Conservation (phyloP, 176 grass and related monocot species). For the Cenchrus fungigraminus region DNA sequence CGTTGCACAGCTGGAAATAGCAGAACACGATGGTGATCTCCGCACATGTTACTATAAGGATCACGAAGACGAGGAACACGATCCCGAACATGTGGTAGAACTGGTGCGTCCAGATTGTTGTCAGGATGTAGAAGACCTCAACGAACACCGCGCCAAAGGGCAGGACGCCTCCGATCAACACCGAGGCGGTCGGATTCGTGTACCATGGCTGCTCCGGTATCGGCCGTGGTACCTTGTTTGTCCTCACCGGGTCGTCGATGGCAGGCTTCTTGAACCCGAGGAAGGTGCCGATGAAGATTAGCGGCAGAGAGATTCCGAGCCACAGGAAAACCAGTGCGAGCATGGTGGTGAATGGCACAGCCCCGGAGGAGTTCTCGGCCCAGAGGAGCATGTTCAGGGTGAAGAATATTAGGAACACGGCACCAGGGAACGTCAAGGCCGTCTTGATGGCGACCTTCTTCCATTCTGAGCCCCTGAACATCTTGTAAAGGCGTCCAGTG, state of each 20-base stretch:
- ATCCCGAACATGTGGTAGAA: constrained; percentile 96
- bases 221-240: constrained; percentile 79
- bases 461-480: constrained; percentile 74
- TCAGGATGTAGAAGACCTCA: constrained; percentile 95
- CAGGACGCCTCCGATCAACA: constrained; percentile 82
- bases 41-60: constrained; percentile 71
- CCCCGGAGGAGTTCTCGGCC: constrained; percentile 73
- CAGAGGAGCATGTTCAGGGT: constrained; percentile 70
- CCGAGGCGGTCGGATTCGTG: constrained; percentile 65
- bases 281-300: constrained; percentile 79
- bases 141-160: constrained; percentile 90
- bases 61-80: constrained; percentile 77
- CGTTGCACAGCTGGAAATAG: constrained; percentile 93
- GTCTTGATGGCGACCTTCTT: constrained; percentile 74
- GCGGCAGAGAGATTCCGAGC: constrained; percentile 78
- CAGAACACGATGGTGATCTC: constrained; percentile 89
- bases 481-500: constrained; percentile 67
- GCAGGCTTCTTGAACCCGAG: constrained; percentile 68
- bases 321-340: constrained; percentile 76
- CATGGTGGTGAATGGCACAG: constrained; percentile 94
- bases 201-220: constrained; percentile 87
- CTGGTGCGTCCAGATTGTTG: constrained; percentile 79
- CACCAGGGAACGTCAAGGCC: constrained; percentile 61
- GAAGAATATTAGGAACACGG: constrained; percentile 69
- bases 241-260: constrained; percentile 70